Percentiles rank a stretch among this genome's conserved stretches.
Conservation (phyloP, 768 basidiomycete genomes). For the Cantharellus cinnabarinus region DNA sequence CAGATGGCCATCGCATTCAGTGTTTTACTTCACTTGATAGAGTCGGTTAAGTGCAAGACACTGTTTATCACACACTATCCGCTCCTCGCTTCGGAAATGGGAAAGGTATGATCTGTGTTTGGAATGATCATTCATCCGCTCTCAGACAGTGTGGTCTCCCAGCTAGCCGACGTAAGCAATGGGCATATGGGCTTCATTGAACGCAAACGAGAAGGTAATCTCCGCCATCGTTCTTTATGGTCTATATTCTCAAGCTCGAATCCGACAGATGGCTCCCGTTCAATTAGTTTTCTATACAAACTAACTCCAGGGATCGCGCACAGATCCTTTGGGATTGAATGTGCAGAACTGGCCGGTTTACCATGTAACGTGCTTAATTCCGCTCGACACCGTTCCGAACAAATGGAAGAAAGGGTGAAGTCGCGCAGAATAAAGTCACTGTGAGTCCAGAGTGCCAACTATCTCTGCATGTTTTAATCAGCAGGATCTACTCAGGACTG, state of each 20-base stretch:
- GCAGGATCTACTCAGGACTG: no score
- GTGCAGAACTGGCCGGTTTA: slow-evolving; percentile 69
- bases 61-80: slow-evolving; percentile 96
- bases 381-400: slow-evolving; percentile 33
- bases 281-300: slow-evolving; percentile 75
- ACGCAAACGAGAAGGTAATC: slow-evolving; percentile 29
- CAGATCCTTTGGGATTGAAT: slow-evolving; percentile 83
- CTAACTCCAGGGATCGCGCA: slow-evolving; percentile 51
- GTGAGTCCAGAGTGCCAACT: no score
- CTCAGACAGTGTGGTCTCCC: background rate
- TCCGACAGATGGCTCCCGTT: slow-evolving; percentile 37
- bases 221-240: background rate
- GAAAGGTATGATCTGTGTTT: slow-evolving; percentile 2
- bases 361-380: slow-evolving; percentile 44
- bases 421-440: slow-evolving; percentile 3
- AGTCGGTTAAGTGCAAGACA: slow-evolving; percentile 40
- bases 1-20: slow-evolving; percentile 79
- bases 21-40: slow-evolving; percentile 50
- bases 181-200: slow-evolving; percentile 74
- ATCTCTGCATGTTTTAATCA: no score
- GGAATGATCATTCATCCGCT: background rate
- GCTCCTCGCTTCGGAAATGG: slow-evolving; percentile 45
- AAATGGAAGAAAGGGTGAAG: slow-evolving; percentile 31
- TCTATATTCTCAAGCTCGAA: background rate
- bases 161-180: slow-evolving; percentile 46